Evolutionary conservation across 352 stramenopile species (phyloP), one percentile per base, ranked within the genome.

Genomic region (Plasmopara viticola): DNA sequence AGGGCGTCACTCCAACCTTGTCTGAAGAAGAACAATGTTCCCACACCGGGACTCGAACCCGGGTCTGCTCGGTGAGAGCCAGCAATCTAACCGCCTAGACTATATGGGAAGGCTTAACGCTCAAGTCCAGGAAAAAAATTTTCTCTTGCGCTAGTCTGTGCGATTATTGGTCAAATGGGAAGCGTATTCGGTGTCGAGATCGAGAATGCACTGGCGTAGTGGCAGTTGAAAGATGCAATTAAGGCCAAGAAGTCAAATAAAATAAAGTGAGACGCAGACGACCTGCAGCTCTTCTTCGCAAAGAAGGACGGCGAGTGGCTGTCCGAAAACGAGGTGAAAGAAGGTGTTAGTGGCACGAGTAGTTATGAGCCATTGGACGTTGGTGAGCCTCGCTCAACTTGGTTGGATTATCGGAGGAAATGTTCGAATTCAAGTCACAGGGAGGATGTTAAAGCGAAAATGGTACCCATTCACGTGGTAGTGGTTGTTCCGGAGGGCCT

Each of bases 71-170:
- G n/a, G n/a, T n/a, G n/a, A n/a, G n/a, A n/a, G n/a, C n/a, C n/a
- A n/a, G n/a, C n/a, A n/a, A n/a, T n/a, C n/a, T n/a, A n/a, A n/a
- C n/a, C n/a, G n/a, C n/a, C n/a, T n/a, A n/a, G n/a, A n/a, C n/a
- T n/a, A n/a, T n/a, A n/a, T n/a, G n/a, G n/a, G n/a, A n/a, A n/a
- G n/a, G n/a, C n/a, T n/a, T n/a, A n/a, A n/a, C n/a, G n/a, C n/a
- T n/a, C n/a, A n/a, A n/a, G n/a, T n/a, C n/a, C n/a, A n/a, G n/a
- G n/a, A n/a, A n/a, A n/a, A n/a, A n/a, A n/a, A n/a, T n/a, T n/a
- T n/a, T n/a, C n/a, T n/a, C n/a, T 25, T 25, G 20, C 20, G 20
- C 20, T 64, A 58, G 77, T 81, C 76, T 65, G 70, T 25, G 12
- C 33, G 33, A 38, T 38, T 38, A 4, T 38, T 38, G 33, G 13